phyloP scores from a whole-genome alignment of 768 basidiomycete species.

The Phlegmacium glaucopus region DNA sequence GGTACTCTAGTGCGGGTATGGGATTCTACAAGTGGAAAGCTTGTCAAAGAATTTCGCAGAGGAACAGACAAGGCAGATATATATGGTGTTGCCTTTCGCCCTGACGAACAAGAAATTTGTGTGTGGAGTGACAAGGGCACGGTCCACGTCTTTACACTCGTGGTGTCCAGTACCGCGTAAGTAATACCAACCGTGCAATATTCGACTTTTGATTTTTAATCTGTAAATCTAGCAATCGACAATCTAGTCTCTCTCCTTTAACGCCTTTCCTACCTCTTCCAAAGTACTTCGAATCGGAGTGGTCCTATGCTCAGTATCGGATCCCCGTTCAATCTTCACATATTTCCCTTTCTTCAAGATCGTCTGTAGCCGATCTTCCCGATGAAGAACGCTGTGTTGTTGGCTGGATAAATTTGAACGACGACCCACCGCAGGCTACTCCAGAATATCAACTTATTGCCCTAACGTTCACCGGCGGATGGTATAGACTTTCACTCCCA shows the following conservation, averaged over 20 bases:
- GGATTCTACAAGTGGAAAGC: conserved; percentile 71
- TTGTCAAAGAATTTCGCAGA: conserved; percentile 76
- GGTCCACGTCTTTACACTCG: conserved; percentile 82
- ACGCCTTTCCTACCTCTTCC: conserved; percentile 80
- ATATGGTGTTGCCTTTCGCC: conserved; percentile 85
- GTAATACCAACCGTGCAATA: conserved; percentile 23
- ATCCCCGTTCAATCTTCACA: conserved; percentile 85
- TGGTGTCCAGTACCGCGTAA: conserved; percentile 62
- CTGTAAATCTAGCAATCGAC: conserved; percentile 60
- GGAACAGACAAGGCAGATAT: conserved; percentile 90
- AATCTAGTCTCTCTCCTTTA: conserved; percentile 77
- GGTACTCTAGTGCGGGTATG: conserved; percentile 89
- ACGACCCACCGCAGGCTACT: conserved; percentile 26
- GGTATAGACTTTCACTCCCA: conserved; percentile 81
- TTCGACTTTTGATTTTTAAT: conserved; percentile 1
- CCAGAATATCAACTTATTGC: conserved; percentile 77
- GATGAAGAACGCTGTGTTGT: conserved; percentile 87
- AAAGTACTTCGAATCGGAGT: conserved; percentile 92
- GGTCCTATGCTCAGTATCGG: conserved; percentile 92
- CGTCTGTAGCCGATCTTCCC: conserved; percentile 55
- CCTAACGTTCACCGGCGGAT: conserved; percentile 85
- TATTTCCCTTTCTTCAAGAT: conserved; percentile 64
- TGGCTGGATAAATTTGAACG: conserved; percentile 71
- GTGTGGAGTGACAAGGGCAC: conserved; percentile 97
- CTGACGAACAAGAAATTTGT: conserved; percentile 81